Conservation (phyloP, 1,139 yeast species). For the Hanseniaspora gamundiae region DNA sequence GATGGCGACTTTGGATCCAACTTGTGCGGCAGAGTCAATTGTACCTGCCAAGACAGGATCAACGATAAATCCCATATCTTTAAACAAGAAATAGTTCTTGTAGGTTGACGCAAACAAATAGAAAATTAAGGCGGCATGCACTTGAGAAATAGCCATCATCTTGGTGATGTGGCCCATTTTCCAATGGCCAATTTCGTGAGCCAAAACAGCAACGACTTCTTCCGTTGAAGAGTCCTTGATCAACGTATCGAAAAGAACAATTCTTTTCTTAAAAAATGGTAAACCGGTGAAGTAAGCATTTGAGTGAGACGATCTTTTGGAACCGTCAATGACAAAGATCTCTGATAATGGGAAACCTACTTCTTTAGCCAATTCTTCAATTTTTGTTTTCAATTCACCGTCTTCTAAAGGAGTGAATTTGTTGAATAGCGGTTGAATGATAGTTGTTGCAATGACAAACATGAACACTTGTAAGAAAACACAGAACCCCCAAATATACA, state of each 20-base stretch:
- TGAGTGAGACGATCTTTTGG: slow-evolving; percentile 89
- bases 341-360: slow-evolving; percentile 79
- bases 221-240: slow-evolving; percentile 63
- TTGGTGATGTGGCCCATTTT: slow-evolving; percentile 72
- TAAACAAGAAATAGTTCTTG: slow-evolving; percentile 63
- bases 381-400: slow-evolving; percentile 73
- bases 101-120: slow-evolving; percentile 68
- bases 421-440: slow-evolving; percentile 87
- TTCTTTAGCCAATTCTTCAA: slow-evolving; percentile 63
- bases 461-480: slow-evolving; percentile 59
- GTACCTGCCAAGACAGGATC: slow-evolving; percentile 8
- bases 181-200: slow-evolving; percentile 98
- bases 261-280: slow-evolving; percentile 86
- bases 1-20: slow-evolving; percentile 12
- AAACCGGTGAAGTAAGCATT: slow-evolving; percentile 92
- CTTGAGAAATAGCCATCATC: slow-evolving; percentile 51
- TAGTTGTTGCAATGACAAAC: slow-evolving; percentile 64
- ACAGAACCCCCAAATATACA: slow-evolving; percentile 63
- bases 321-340: slow-evolving; percentile 84
- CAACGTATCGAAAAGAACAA: slow-evolving; percentile 84
- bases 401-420: slow-evolving; percentile 82
- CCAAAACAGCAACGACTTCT: slow-evolving; percentile 88
- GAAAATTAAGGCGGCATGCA: slow-evolving; percentile 52
- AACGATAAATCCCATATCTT: slow-evolving; percentile 61
- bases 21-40: slow-evolving; percentile 11